Evolutionary conservation across 495 filamentous ascomycete species (phyloP).

Genomic region (Aspergillus cavernicola): DNA sequence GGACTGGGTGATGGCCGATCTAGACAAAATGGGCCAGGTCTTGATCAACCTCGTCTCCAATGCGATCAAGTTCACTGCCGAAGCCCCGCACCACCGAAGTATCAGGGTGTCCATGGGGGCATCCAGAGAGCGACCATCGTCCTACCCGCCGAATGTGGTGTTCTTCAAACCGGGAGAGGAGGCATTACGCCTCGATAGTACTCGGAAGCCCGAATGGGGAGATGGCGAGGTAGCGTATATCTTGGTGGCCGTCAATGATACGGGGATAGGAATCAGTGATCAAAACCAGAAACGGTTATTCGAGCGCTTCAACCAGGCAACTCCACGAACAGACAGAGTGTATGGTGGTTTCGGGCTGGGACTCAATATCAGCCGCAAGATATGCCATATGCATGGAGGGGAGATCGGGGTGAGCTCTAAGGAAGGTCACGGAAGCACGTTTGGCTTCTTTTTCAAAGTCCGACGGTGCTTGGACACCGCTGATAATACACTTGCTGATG

Average conservation of each 20-base stretch:
- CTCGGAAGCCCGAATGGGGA: constrained; percentile 60
- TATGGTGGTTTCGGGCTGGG: constrained; percentile 84
- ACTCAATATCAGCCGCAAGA: constrained; percentile 72
- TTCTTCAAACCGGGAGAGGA: constrained; percentile 46
- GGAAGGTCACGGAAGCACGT: constrained; percentile 71
- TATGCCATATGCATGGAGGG: constrained; percentile 79
- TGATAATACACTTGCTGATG: constrained; percentile 6
- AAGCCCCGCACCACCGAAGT: constrained; percentile 45
- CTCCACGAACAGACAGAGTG: constrained; percentile 70
- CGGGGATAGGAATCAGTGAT: constrained; percentile 69
- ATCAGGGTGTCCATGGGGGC: constrained; percentile 72
- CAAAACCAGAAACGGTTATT: constrained; percentile 74
- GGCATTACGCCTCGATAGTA: constrained; percentile 38
- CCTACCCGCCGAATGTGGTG: constrained; percentile 45
- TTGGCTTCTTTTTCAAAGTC: constrained; percentile 77
- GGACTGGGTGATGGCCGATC: constrained; percentile 69
- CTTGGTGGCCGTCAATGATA: constrained; percentile 72
- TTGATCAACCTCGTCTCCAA: constrained; percentile 74
- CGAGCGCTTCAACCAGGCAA: constrained; percentile 76
- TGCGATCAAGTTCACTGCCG: constrained; percentile 72
- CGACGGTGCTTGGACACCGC: constrained; percentile 26
- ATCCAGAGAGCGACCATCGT: constrained; percentile 48
- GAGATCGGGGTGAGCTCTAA: constrained; percentile 76
- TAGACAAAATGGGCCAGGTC: constrained; percentile 67
- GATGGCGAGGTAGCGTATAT: constrained; percentile 64